A percentile compares a stretch with the other conserved stretches of the same genome.
Conservation (phyloP, 495 filamentous ascomycete genomes). For the Terfezia boudieri region DNA sequence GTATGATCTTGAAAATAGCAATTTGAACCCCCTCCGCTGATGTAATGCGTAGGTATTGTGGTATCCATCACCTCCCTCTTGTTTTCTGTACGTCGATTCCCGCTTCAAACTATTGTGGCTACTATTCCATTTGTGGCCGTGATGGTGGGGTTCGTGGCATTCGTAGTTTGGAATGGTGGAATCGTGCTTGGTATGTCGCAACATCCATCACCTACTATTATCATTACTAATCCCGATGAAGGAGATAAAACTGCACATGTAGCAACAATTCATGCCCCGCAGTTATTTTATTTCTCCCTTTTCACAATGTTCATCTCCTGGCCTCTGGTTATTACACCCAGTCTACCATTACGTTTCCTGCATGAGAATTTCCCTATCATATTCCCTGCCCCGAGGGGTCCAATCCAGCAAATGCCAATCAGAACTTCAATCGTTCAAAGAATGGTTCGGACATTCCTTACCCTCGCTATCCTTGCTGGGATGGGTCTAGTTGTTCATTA, state of each 20-base stretch:
- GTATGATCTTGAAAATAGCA: too few species aligned
- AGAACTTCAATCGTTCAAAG: slow-evolving; percentile 1
- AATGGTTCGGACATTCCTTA: neutral
- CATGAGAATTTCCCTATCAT: slow-evolving; percentile 19
- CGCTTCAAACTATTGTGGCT: neutral
- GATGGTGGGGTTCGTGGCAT: slow-evolving; percentile 43
- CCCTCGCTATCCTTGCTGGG: neutral
- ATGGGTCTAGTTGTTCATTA: slow-evolving; percentile 34
- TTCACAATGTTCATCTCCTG: slow-evolving; percentile 75
- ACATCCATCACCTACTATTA: slow-evolving; percentile 16
- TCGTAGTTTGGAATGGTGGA: slow-evolving; percentile 68
- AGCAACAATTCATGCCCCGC: slow-evolving; percentile 66
- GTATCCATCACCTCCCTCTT: neutral
- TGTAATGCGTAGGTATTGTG: too few species aligned
- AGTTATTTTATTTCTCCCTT: slow-evolving; percentile 89
- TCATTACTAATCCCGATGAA: slow-evolving; percentile 7
- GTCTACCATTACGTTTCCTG: slow-evolving; percentile 19
- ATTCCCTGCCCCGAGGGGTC: neutral
- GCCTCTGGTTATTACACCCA: slow-evolving; percentile 41
- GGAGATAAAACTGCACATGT: slow-evolving; percentile 77
- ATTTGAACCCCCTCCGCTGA: too few species aligned
- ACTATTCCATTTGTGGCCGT: slow-evolving; percentile 47
- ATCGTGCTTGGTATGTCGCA: slow-evolving; percentile 53
- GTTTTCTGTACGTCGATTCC: neutral
- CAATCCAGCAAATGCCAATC: slow-evolving; percentile 3